Percentiles rank a stretch among this genome's conserved stretches.
Conservation (phyloP, 805 yeast species). For the Metschnikowia hibisci region DNA sequence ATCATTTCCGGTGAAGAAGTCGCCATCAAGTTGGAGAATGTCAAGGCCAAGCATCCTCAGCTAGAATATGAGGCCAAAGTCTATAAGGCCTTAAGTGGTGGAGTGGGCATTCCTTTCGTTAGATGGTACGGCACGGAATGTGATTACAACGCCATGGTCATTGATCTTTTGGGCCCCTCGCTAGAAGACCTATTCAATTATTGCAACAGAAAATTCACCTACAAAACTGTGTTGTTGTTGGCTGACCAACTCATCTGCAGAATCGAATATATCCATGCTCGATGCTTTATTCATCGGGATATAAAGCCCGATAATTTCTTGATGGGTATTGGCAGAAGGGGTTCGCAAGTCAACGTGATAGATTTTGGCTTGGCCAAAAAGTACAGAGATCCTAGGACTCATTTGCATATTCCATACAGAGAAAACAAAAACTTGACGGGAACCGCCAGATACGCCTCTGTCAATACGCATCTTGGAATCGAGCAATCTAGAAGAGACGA, state of each 20-base stretch:
- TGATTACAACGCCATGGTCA: conserved; percentile 95
- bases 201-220: conserved; percentile 89
- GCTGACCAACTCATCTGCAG: conserved; percentile 95
- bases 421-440: conserved; percentile 23
- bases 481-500: conserved; percentile 22
- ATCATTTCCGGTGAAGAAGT: conserved; percentile 96
- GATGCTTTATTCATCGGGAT: conserved; percentile 84
- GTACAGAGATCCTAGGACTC: conserved; percentile 90
- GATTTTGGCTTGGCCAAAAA: conserved; percentile 94
- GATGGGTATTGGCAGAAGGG: conserved; percentile 89
- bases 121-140: conserved; percentile 97
- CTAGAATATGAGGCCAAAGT: conserved; percentile 96
- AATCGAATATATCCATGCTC: conserved; percentile 91
- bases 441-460: conserved; percentile 22
- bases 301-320: conserved; percentile 81
- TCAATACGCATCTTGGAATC: conserved; percentile 21
- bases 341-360: conserved; percentile 91
- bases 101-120: conserved; percentile 94
- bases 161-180: conserved; percentile 92
- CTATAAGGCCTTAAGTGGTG: conserved; percentile 90
- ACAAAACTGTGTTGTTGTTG: conserved; percentile 85
- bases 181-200: conserved; percentile 94
- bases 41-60: conserved; percentile 93
- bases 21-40: conserved; percentile 89
- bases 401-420: conserved; percentile 74